A percentile compares a stretch with the other conserved stretches of the same genome.
phyloP scores from a whole-genome alignment of 78 protist genomes.

The Pigoraptor vietnamica region DNA sequence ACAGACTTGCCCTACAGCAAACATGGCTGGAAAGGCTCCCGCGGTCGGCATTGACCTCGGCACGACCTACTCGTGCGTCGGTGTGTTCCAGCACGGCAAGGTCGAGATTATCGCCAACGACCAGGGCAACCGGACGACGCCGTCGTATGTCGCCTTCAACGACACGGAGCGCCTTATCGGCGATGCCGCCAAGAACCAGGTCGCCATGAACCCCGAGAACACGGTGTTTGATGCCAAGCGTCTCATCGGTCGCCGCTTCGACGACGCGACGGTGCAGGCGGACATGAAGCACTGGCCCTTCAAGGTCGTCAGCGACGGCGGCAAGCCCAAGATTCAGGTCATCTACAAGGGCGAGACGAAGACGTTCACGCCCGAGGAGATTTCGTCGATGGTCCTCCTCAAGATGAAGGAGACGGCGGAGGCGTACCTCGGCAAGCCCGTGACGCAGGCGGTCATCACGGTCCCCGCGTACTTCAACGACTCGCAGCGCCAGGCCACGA shows the following conservation, averaged over 20 bases:
- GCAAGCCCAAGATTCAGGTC: conserved; percentile 60
- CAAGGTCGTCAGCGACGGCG: conserved; percentile 60
- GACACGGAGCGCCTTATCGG: conserved; percentile 88
- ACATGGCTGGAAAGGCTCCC: not conserved
- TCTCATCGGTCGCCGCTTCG: conserved; percentile 74
- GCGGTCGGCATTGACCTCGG: conserved; percentile 14
- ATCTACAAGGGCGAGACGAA: conserved; percentile 61
- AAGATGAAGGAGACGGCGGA: conserved; percentile 91
- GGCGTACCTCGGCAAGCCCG: conserved; percentile 67
- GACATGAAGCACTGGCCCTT: conserved; percentile 88
- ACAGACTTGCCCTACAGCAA: not conserved
- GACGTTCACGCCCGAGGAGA: conserved; percentile 77
- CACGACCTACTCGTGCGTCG: conserved; percentile 59
- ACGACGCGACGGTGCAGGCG: conserved; percentile 66
- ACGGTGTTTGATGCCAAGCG: conserved; percentile 93
- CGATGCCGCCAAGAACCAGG: conserved; percentile 96
- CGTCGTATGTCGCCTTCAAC: conserved; percentile 94
- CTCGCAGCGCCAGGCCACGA: conserved; percentile 90
- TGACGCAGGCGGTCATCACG: conserved; percentile 80
- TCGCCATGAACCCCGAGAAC: conserved; percentile 90
- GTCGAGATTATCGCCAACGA: conserved; percentile 98
- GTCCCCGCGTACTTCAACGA: conserved; percentile 97
- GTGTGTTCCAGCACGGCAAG: conserved; percentile 82
- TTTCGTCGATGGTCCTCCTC: conserved; percentile 79
- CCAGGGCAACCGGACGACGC: conserved; percentile 97